Percentiles rank a stretch among this genome's conserved stretches.
Conservation (phyloP, 2,329 filamentous ascomycete species). For the Alternaria infectoria region DNA sequence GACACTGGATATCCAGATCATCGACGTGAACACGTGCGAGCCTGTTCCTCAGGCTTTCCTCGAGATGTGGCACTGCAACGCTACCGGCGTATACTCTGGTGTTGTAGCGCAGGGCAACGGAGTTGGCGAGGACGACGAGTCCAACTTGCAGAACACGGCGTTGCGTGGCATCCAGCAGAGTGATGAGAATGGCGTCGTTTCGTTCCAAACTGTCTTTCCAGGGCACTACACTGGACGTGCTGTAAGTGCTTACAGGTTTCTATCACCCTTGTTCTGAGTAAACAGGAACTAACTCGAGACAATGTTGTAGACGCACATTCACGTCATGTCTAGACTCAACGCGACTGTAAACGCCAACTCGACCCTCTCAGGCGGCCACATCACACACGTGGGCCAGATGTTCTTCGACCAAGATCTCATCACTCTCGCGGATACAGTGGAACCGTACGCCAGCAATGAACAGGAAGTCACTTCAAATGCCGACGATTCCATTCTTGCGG, state of each 20-base stretch:
- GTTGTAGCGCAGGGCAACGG: constrained; percentile 53
- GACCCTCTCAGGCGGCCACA: constrained; percentile 44
- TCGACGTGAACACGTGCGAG: constrained; percentile 62
- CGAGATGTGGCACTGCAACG: constrained; percentile 61
- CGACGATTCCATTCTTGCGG: constrained; percentile 58
- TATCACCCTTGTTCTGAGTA: not conserved
- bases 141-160: constrained; percentile 46
- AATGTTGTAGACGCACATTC: constrained; percentile 44
- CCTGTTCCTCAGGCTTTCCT: constrained; percentile 56
- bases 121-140: constrained; percentile 38
- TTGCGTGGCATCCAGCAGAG: constrained; percentile 58
- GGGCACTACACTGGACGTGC: constrained; percentile 47
- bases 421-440: constrained; percentile 54
- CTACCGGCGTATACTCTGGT: constrained; percentile 42
- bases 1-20: constrained; percentile 60
- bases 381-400: constrained; percentile 54
- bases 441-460: constrained; percentile 53
- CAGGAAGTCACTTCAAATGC: constrained; percentile 57
- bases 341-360: constrained; percentile 48
- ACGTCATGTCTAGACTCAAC: constrained; percentile 50
- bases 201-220: constrained; percentile 57
- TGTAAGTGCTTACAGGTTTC: constrained; percentile 15
- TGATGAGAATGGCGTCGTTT: constrained; percentile 55
- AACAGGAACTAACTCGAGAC: not conserved
- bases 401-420: constrained; percentile 52